Percentiles rank a stretch among this genome's conserved stretches.
phyloP scores from a whole-genome alignment of 208 protist species.

The Wallacemonas sp. region DNA sequence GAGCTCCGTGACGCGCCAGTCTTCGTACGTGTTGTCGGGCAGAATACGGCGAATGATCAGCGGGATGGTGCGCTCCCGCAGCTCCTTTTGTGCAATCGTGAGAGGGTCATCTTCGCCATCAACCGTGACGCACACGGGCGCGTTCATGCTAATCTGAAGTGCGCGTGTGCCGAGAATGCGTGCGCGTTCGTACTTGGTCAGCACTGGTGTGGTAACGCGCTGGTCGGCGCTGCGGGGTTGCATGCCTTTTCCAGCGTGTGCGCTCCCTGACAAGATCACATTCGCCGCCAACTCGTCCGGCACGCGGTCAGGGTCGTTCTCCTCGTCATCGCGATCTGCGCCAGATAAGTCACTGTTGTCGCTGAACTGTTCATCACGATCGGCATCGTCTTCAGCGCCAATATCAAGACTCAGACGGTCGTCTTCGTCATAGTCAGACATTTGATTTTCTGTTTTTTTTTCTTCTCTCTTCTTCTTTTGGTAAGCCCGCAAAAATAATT shows the following conservation, averaged over 20 bases:
- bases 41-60: slow-evolving; percentile 97
- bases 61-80: slow-evolving; percentile 96
- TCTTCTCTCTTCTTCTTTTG: too few species aligned
- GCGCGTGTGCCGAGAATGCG: slow-evolving; percentile 97
- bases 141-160: slow-evolving; percentile 99
- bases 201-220: slow-evolving; percentile 95
- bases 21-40: slow-evolving; percentile 95
- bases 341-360: slow-evolving; percentile 23
- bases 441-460: too few species aligned
- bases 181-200: slow-evolving; percentile 99
- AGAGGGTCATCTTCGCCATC: slow-evolving; percentile 98
- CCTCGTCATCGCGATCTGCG: slow-evolving; percentile 25
- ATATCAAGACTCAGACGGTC: slow-evolving; percentile 62
- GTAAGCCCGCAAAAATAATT: neutral
- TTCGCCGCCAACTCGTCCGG: slow-evolving; percentile 50
- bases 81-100: slow-evolving; percentile 97
- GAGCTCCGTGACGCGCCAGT: slow-evolving; percentile 84
- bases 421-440: slow-evolving; percentile 59
- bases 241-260: slow-evolving; percentile 39
- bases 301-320: slow-evolving; percentile 34
- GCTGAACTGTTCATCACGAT: slow-evolving; percentile 22
- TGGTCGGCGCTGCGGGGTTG: slow-evolving; percentile 43
- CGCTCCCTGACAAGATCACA: slow-evolving; percentile 55
- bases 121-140: slow-evolving; percentile 96
- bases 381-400: slow-evolving; percentile 44